A percentile compares a stretch with the other conserved stretches of the same genome.
Conservation (phyloP, 1,139 yeast genomes). For the Yamadazyma sp. region DNA sequence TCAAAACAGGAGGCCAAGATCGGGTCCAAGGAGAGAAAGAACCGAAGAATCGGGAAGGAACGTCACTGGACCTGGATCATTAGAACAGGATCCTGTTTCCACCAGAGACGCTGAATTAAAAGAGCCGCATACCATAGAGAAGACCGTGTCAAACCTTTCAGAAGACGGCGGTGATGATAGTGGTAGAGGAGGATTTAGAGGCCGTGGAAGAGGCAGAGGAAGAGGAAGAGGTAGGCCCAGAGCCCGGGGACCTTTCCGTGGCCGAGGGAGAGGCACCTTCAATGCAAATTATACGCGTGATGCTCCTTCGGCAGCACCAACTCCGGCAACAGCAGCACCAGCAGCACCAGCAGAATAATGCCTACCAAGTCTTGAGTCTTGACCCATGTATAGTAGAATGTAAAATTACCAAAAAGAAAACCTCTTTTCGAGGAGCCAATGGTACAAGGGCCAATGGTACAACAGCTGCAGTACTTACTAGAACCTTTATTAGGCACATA, state of each 20-base stretch:
- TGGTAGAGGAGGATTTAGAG: conserved; percentile 14
- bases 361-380: no score
- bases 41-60: neutral
- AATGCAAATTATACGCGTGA: conserved; percentile 27
- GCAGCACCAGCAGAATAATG: neutral
- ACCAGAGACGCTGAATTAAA: neutral
- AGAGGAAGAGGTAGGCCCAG: conserved; percentile 20
- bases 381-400: conserved; percentile 1
- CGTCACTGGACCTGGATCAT: neutral
- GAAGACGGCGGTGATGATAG: conserved; percentile 10
- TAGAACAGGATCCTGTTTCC: neutral
- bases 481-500: neutral
- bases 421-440: no score
- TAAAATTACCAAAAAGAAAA: neutral
- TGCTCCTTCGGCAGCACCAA: no score
- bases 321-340: neutral
- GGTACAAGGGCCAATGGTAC: no score
- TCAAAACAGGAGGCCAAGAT: neutral
- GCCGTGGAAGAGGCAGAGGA: conserved; percentile 4
- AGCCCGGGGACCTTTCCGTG: conserved; percentile 1
- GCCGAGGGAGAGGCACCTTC: neutral
- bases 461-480: no score
- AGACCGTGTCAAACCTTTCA: conserved; percentile 4
- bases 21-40: neutral
- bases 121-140: neutral